Conservation (phyloP, 495 filamentous ascomycete genomes). For the Penicilliopsis zonata region DNA sequence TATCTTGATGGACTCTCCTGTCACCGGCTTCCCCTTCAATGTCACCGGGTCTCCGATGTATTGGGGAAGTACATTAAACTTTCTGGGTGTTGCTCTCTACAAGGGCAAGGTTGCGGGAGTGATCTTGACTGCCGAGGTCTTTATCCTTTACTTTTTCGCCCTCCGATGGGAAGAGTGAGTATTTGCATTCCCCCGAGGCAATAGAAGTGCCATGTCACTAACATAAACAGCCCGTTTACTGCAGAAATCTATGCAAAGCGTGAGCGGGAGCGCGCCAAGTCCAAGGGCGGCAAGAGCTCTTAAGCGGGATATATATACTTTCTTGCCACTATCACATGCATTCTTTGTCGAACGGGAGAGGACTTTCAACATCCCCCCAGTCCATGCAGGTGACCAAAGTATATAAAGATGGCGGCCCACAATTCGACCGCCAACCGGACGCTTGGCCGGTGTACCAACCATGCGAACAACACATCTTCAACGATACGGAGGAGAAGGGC, state of each 20-base stretch:
- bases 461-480: too few relatives aligned
- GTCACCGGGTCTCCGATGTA: conserved; percentile 92
- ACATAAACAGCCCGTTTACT: conserved; percentile 93
- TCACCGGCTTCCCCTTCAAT: conserved; percentile 94
- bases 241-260: conserved; percentile 88
- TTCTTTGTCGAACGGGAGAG: conserved; percentile 7
- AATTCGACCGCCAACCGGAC: too few relatives aligned
- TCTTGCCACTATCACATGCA: background rate
- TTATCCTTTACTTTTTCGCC: conserved; percentile 69
- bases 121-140: conserved; percentile 61
- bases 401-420: too few relatives aligned
- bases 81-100: conserved; percentile 78
- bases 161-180: conserved; percentile 79
- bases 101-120: conserved; percentile 85
- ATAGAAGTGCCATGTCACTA: conserved; percentile 1
- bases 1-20: conserved; percentile 89
- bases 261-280: conserved; percentile 32
- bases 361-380: conserved; percentile 29
- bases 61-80: conserved; percentile 83
- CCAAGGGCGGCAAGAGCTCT: conserved; percentile 25
- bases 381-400: conserved; percentile 10
- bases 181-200: conserved; percentile 1
- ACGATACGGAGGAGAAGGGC: conserved; percentile 12
- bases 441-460: too few relatives aligned
- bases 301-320: conserved; percentile 7